Conservation (phyloP, 495 filamentous ascomycete species). For the Talaromyces ruber region DNA sequence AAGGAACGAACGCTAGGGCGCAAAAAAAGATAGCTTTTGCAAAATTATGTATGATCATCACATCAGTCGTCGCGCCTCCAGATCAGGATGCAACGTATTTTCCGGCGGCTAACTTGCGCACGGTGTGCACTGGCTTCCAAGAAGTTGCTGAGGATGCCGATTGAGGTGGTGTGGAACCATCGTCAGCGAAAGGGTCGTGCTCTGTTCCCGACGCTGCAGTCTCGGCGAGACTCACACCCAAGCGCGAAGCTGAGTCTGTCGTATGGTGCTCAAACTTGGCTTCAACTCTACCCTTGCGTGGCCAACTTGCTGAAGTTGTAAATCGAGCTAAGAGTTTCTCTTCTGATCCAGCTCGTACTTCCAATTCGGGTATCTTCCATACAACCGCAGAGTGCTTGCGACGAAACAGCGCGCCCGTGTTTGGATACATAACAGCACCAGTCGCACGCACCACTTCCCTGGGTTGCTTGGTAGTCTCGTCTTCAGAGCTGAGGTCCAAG, state of each 20-base stretch:
- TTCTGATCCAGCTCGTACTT: conserved; percentile 38
- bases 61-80: neutral
- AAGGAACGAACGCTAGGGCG: neutral
- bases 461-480: conserved; percentile 32
- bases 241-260: conserved; percentile 45
- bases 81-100: conserved; percentile 50
- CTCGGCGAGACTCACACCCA: conserved; percentile 46
- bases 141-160: conserved; percentile 26
- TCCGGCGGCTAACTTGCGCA: conserved; percentile 68
- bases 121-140: conserved; percentile 68
- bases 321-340: conserved; percentile 77
- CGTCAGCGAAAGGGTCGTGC: conserved; percentile 62
- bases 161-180: conserved; percentile 26
- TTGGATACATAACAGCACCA: conserved; percentile 38
- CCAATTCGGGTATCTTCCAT: conserved; percentile 83
- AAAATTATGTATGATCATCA: neutral
- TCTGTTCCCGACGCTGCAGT: conserved; percentile 16
- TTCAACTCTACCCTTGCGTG: conserved; percentile 67
- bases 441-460: conserved; percentile 35
- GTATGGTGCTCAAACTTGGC: conserved; percentile 69
- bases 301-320: conserved; percentile 64
- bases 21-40: neutral
- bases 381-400: conserved; percentile 81
- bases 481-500: conserved; percentile 50
- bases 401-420: conserved; percentile 56